Evolutionary conservation across 352 stramenopile genomes (phyloP).

Genomic region (Albugo laibachii): DNA sequence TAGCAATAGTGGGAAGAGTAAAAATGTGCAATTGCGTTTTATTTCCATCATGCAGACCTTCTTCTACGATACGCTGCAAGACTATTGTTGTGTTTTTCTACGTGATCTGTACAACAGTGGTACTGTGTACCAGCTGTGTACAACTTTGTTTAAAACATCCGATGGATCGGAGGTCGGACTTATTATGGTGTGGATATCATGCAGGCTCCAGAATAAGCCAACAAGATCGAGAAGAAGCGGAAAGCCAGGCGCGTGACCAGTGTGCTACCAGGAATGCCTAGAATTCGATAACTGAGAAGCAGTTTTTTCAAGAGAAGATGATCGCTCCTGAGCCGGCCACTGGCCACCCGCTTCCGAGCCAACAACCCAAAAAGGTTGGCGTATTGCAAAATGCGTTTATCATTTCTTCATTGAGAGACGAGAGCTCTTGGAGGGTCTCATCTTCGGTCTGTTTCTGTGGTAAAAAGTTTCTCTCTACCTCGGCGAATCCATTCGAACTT

Average conservation of each 20-base stretch:
- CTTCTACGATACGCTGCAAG: too few species aligned
- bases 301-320: background rate
- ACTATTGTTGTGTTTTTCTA: too few species aligned
- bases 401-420: conserved; percentile 75
- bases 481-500: conserved; percentile 70
- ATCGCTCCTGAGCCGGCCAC: background rate
- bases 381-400: conserved; percentile 81
- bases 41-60: too few species aligned
- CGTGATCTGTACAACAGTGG: too few species aligned
- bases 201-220: background rate
- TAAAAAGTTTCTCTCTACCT: conserved; percentile 79
- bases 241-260: background rate
- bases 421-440: conserved; percentile 68
- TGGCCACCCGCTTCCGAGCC: too few species aligned
- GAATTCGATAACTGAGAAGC: background rate
- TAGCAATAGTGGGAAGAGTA: too few species aligned
- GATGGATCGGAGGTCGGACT: too few species aligned
- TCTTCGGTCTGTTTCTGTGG: conserved; percentile 78
- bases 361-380: too few species aligned
- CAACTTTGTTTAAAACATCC: too few species aligned
- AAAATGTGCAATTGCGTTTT: too few species aligned
- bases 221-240: background rate
- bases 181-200: background rate
- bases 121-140: too few species aligned
- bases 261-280: too few species aligned